Evolutionary conservation across 148 eudicot genomes (phyloP), one percentile per base, ranked within the genome.

Genomic region (Rhododendron ferrugineum): DNA sequence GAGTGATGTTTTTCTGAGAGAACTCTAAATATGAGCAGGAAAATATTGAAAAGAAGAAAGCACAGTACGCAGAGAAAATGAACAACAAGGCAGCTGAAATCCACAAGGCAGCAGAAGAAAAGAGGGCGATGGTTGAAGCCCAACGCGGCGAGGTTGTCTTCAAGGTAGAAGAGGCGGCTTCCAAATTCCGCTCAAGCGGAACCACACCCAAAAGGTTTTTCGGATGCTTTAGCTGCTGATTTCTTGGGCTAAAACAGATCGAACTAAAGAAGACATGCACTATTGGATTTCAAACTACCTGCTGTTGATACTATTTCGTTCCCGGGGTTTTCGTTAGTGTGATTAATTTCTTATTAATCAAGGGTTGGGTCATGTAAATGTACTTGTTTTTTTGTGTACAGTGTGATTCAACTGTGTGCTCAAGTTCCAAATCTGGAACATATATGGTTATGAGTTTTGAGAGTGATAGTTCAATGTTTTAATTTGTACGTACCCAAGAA

Each of bases 51-150:
- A 91, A 86, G 85, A 87, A 89, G 90, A 94, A 93, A 84, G 98
- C 94, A 2, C 88, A 89, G 72, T 89, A 89, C 56, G 91, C 89
- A 73, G 97, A 94, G 64, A 90, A 90, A 80, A 90, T 91, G 89
- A 89, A 89, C 36, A 94, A 93, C 90, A 91, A 90, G 86, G 85
- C 84, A 6, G 96, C 92, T 8, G 89, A 82, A 74, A 84, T 94
- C 47, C 96, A 93, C 89, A 90, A 86, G 86, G 80, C 75, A 82
- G 94, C 96, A 37, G 91, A 94, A 87, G 96, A 94, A 73, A 94
- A 91, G 87, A 91, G 90, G 54, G 98, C 95, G 5, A 85, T 83
- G 85, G 81, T 92, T 32, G 90, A 92, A 83, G 95, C 95, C 6
- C 85, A 86, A 74, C 89, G 88, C 37, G 90, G 90, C 42, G 93